Base-by-base conservation (phyloP, 257 asterid species). In the Misopates orontium region DNA sequence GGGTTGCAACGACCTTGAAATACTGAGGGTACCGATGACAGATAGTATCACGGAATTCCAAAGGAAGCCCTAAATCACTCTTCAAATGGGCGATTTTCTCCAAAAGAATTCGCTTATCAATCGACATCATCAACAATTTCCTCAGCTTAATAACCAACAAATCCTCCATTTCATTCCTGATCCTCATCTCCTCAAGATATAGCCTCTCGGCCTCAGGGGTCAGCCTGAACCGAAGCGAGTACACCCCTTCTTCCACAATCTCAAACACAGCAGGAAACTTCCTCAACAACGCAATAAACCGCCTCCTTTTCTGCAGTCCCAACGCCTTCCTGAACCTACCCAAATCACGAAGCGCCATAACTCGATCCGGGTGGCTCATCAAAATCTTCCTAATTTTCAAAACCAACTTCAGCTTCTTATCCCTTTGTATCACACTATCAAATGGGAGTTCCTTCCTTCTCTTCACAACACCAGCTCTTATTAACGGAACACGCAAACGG, bases 341-440 rank as follows among this genome's bases (percentile, higher is more conserved):
- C 82, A 94, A 61, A 16, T 94, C 85, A 4, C 91, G 84, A 47
- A 94, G 89, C 10, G 86, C 72, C 99, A 94, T 90, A 22, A 84
- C 70, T 70, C 91, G 81, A 80, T 94, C 82, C 14, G 96, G 97
- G 28, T 94, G 99, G 67, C 86, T 82, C 88, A 87, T 82, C 62
- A 94, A 70, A 81, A 94, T 84, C 84, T 82, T 94, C 76, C 96
- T 85, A 68, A 94, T 90, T 60, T 85, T 91, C 71, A 94, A 63
- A 23, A 87, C 99, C 78, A 94, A 60, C 52, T 81, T 94, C 20
- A 94, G 87, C 89, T 90, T 94, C 89, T 94, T 94, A 19, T 94
- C 99, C 89, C 83, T 90, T 75, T 90, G 95, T 74, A 94, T 94
- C 52, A 94, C 99, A 73, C 84, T 90, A 73, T 94, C 97, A 75